Conservation (phyloP, 176 grass and related monocot species). For the Cenchrus fungigraminus region DNA sequence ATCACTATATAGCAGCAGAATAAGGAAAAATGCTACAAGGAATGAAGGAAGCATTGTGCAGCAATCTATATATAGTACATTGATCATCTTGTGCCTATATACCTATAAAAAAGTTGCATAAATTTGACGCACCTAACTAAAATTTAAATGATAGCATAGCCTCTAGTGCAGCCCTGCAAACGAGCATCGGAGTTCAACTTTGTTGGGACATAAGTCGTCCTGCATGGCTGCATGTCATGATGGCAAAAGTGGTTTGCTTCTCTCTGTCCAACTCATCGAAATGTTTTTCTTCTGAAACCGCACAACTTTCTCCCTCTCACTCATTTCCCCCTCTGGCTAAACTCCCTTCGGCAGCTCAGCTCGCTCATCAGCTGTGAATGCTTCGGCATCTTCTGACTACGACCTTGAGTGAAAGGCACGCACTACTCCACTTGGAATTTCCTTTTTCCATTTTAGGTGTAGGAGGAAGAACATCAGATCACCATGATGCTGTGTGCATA, state of each 20-base stretch:
- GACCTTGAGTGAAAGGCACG: slow-evolving; percentile 20
- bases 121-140: neutral
- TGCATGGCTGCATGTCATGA: slow-evolving; percentile 14
- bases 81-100: neutral
- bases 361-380: neutral
- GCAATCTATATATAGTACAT: too few species aligned
- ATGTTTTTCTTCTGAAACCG: neutral
- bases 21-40: too few species aligned
- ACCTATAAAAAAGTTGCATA: neutral
- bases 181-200: slow-evolving; percentile 21
- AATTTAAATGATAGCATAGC: neutral
- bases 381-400: slow-evolving; percentile 33
- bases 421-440: slow-evolving; percentile 18
- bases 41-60: too few species aligned
- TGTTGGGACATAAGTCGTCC: slow-evolving; percentile 10
- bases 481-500: neutral
- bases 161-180: neutral
- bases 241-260: slow-evolving; percentile 26
- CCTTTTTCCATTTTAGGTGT: slow-evolving; percentile 35
- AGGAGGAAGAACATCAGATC: neutral
- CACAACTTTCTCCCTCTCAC: slow-evolving; percentile 34
- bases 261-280: slow-evolving; percentile 17
- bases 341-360: neutral
- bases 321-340: slow-evolving; percentile 13
- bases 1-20: too few species aligned